Percentiles rank a stretch among this genome's conserved stretches.
Conservation (phyloP, 352 stramenopile species). For the Globisporangium radiosum region DNA sequence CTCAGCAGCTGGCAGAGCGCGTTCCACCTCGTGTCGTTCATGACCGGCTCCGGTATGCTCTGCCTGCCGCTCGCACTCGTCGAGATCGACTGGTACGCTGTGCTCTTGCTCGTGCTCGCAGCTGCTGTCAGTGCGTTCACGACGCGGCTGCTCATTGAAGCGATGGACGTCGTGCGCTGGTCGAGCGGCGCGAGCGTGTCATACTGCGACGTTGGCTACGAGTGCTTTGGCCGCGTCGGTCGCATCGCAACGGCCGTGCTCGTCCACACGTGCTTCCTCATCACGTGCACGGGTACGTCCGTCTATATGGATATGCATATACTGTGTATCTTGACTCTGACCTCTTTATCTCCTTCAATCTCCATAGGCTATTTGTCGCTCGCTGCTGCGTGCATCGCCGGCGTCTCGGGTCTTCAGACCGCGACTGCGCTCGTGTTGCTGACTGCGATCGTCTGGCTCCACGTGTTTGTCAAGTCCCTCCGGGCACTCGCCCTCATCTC, state of each 20-base stretch:
- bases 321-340: background rate
- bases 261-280: constrained; percentile 52
- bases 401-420: constrained; percentile 50
- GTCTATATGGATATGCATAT: background rate
- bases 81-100: constrained; percentile 73
- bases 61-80: constrained; percentile 67
- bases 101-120: constrained; percentile 50
- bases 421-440: constrained; percentile 49
- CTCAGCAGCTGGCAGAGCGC: constrained; percentile 59
- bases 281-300: constrained; percentile 38
- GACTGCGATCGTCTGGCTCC: constrained; percentile 46
- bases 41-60: constrained; percentile 66
- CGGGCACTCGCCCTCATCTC: constrained; percentile 51
- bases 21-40: constrained; percentile 71
- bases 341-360: too few species aligned
- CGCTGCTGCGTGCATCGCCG: constrained; percentile 46
- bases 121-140: constrained; percentile 52
- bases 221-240: constrained; percentile 50
- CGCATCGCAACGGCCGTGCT: constrained; percentile 33
- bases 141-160: constrained; percentile 55
- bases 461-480: constrained; percentile 63
- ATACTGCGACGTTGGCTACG: constrained; percentile 62
- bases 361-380: constrained; percentile 43
- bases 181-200: constrained; percentile 49
- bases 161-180: constrained; percentile 69